These are phyloP conservation scores for Yarrowia phangngaensis DNA, from an alignment of 805 yeast genomes.

Conservation along the genomic window DNA sequence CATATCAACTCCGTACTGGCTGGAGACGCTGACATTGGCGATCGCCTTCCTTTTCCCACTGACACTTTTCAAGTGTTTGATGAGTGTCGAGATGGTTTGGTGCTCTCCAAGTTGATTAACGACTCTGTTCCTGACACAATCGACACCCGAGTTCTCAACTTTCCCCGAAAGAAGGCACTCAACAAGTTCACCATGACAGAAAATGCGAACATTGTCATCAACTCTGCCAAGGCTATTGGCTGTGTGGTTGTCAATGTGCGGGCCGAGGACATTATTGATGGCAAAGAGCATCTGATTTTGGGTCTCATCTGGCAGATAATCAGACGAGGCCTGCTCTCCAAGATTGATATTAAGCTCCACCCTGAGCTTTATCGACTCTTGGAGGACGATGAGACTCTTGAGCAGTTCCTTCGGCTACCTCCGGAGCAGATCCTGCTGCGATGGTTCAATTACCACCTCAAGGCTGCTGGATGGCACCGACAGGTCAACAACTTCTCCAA, in stretches of 20 bases:
- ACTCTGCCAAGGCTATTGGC: conserved; percentile 98
- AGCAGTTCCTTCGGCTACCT: conserved; percentile 91
- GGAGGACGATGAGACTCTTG: conserved; percentile 95
- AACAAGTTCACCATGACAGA: conserved; percentile 95
- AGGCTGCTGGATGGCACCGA: conserved; percentile 85
- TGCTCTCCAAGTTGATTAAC: conserved; percentile 86
- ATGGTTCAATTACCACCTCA: conserved; percentile 96
- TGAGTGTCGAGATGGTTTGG: conserved; percentile 93
- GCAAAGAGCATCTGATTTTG: conserved; percentile 89
- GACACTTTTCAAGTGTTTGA: conserved; percentile 94
- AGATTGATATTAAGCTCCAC: conserved; percentile 92
- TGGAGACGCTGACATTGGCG: conserved; percentile 82
- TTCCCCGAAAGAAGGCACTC: conserved; percentile 74
- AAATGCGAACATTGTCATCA: conserved; percentile 95
- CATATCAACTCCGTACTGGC: conserved; percentile 89
- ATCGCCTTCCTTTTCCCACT: conserved; percentile 83
- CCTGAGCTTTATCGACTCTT: conserved; percentile 93
- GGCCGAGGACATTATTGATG: conserved; percentile 94
- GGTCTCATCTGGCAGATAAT: conserved; percentile 98
- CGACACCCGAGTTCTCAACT: conserved; percentile 92
- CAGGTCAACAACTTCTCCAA: conserved; percentile 79
- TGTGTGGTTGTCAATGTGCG: conserved; percentile 97
- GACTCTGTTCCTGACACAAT: conserved; percentile 98
- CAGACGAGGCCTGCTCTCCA: conserved; percentile 88
- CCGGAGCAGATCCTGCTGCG: conserved; percentile 95